Evolutionary conservation across 176 grass and related monocot species (phyloP).

Genomic region (Phragmites australis): DNA sequence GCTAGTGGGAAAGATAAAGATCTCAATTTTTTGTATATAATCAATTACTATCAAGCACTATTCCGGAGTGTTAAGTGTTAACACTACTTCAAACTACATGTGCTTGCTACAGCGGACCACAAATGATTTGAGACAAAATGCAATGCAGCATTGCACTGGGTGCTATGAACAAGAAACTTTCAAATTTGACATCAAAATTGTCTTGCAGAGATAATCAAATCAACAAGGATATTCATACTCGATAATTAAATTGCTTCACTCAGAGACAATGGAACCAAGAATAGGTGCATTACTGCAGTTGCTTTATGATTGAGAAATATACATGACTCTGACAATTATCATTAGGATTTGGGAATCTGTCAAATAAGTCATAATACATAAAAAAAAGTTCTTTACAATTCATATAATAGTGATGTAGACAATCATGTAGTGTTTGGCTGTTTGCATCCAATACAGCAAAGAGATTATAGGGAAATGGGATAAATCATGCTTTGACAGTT

Average conservation of each 20-base stretch:
- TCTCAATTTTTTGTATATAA: background rate
- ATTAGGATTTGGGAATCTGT: background rate
- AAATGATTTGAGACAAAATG: conserved; percentile 4
- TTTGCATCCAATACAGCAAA: background rate
- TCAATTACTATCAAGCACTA: background rate
- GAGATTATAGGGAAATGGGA: background rate
- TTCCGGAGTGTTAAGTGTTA: background rate
- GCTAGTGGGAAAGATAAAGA: background rate
- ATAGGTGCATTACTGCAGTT: background rate
- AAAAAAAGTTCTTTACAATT: background rate
- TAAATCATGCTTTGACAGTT: background rate
- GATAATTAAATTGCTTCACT: background rate
- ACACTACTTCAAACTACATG: background rate
- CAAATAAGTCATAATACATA: background rate
- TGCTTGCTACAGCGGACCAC: background rate
- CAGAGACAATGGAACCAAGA: background rate
- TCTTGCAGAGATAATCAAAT: background rate
- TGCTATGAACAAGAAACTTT: background rate
- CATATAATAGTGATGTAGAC: background rate
- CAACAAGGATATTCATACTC: background rate
- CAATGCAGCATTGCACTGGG: background rate
- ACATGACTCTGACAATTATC: background rate
- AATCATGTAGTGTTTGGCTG: background rate
- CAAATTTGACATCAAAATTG: background rate
- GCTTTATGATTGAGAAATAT: background rate